Percentiles rank a stretch among this genome's conserved stretches.
phyloP scores from a whole-genome alignment of 2,329 filamentous ascomycete genomes.

The Alternaria hordeiaustralica region DNA sequence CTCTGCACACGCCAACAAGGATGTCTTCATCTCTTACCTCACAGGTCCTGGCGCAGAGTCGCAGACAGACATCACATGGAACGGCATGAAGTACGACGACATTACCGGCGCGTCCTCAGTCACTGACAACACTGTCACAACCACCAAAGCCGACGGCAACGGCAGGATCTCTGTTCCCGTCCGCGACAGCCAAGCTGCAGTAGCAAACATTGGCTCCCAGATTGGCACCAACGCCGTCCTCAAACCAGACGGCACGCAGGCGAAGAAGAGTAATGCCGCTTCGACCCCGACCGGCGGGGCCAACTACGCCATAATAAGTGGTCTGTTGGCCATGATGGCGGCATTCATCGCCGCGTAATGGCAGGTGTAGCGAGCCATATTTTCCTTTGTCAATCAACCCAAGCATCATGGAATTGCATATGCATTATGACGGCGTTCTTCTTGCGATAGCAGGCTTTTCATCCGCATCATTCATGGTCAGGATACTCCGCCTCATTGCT shows the following conservation, averaged over 20 bases:
- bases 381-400: neutral
- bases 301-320: slow-evolving; percentile 15
- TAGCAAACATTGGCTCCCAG: slow-evolving; percentile 54
- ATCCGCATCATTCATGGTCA: neutral
- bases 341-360: slow-evolving; percentile 4
- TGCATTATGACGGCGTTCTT: slow-evolving; percentile 16
- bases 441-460: neutral
- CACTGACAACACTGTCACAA: slow-evolving; percentile 43
- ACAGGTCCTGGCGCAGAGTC: slow-evolving; percentile 56
- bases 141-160: slow-evolving; percentile 29
- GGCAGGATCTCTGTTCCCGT: slow-evolving; percentile 38
- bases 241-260: slow-evolving; percentile 33
- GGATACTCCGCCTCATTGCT: neutral
- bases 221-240: slow-evolving; percentile 44
- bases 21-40: slow-evolving; percentile 56
- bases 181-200: slow-evolving; percentile 56
- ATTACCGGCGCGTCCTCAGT: slow-evolving; percentile 50
- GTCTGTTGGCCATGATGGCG: slow-evolving; percentile 19
- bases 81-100: slow-evolving; percentile 55
- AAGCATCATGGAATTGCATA: slow-evolving; percentile 15
- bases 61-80: slow-evolving; percentile 53
- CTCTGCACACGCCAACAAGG: slow-evolving; percentile 49
- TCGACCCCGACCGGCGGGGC: slow-evolving; percentile 14
- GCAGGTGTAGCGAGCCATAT: neutral
- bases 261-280: slow-evolving; percentile 37